Evolutionary conservation across 1,284 basidiomycete species (phyloP), one percentile per base, ranked within the genome.

Genomic region (Ustilago hordei): DNA sequence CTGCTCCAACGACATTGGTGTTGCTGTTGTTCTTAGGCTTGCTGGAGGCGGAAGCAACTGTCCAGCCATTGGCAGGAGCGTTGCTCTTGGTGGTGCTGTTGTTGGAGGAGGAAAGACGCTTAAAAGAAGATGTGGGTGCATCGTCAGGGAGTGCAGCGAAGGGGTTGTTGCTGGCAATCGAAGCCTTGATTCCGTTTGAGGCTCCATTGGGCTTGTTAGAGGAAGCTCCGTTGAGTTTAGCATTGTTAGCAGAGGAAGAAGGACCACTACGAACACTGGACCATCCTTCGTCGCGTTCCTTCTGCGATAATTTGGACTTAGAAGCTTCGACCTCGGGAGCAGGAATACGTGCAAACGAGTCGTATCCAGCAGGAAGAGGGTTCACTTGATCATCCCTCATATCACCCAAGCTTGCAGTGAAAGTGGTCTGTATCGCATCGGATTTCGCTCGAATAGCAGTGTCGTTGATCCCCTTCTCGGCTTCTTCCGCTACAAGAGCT

Each of bases 111-210:
- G 60, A 48, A 12, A 77, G 39, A 0, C 74, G 57, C 35, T 57
- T 60, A 5, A 71, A 63, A 5, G 57, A 65, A 9, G 71, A 62
- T 15, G 69, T 62, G 15, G 70, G 43, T 0, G 68, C 78, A 62
- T 76, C 69, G 54, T 75, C 62, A 0, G 78, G 78, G 3, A 80
- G 71, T 8, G 78, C 78, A 2, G 75, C 65, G 41, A 80, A 80
- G 0, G 78, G 78, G 56, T 80, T 80, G 64, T 39, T 68, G 38
- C 60, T 62, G 1, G 78, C 78, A 35, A 80, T 64, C 7, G 69
- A 65, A 3, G 65, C 11, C n/a, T 35, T 36, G n/a, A 34, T 31
- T 15, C 38, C 53, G 5, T 64, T 61, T 23, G 50, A 8, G 54
- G 52, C 48, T 50, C 48, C 48, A 19, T 50, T 50, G 15, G 48